Base-by-base conservation (phyloP, 2,329 filamentous ascomycete species). In the Xylaria sp. region DNA sequence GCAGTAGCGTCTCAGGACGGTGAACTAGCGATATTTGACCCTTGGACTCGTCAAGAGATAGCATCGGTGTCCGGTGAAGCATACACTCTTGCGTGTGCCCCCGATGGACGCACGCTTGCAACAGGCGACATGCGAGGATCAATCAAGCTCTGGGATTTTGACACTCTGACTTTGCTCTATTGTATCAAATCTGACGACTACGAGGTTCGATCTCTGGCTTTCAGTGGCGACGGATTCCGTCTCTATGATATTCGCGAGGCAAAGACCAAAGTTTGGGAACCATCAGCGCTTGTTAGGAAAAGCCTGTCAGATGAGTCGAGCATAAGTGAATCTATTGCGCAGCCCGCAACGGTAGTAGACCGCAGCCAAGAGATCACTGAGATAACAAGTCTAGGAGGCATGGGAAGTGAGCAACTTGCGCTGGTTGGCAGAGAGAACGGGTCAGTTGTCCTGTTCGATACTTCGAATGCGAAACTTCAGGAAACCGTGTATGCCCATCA, bases 91-190 rank as follows among this genome's bases (percentile, higher is more conserved):
- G 64, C 64, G 18, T 61, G 57, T 23, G 9, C 64, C 10, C 55
- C 64, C 9, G 64, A 62, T 56, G 64, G 64, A 36, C 46, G 64
- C 8, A 62, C 51, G 8, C 58, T 66, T 39, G 57, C 64, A 52
- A 66, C 64, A 15, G 58, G 57, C 36, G 57, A 61, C 48, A 61
- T 55, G 57, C 57, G 43, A 25, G 64, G 64, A 10, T 33, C 48
- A 18, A 62, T 66, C n/a, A 66, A 66, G 51, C 48, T 66, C 25
- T 66, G 57, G 64, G 64, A 66, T 36, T 66, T 66, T 39, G 56
- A 61, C 3, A 66, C 57, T 20, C 57, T 61, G 1, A 46, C 33
- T 23, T 43, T 66, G 20, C 64, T 66, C 9, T 62, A 62, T 25
- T 61, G 57, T n/a, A 61, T 66, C 18, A 66, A 51, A 28, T 61